Evolutionary conservation across 306 rosid genomes (phyloP).

Genomic region (Dalbergia cochinchinensis): DNA sequence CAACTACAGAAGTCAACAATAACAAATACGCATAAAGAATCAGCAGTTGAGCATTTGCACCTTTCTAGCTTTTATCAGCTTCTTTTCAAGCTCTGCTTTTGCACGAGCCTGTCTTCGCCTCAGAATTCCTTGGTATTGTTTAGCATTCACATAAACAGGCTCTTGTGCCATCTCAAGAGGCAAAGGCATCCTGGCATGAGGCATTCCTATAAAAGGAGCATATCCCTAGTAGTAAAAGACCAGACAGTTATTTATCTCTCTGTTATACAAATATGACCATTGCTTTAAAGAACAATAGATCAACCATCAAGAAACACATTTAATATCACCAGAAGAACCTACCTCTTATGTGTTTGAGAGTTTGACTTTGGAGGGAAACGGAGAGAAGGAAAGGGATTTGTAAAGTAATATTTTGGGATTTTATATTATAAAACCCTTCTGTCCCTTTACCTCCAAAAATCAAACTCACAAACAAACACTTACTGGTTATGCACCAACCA

Average conservation of each 20-base stretch:
- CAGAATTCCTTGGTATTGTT: slow-evolving; percentile 95
- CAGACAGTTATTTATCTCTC: slow-evolving; percentile 33
- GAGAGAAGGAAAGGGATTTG: no score
- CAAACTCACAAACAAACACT: no score
- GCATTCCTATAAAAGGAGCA: slow-evolving; percentile 88
- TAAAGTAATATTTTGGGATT: no score
- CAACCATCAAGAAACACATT: background rate
- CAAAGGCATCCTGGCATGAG: slow-evolving; percentile 95
- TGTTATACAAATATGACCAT: slow-evolving; percentile 19
- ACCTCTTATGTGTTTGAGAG: no score
- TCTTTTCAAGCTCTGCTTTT: slow-evolving; percentile 93
- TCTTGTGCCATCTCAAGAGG: slow-evolving; percentile 98
- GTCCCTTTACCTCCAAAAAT: no score
- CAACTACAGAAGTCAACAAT: slow-evolving; percentile 3
- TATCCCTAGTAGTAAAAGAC: slow-evolving; percentile 66
- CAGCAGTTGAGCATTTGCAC: slow-evolving; percentile 50
- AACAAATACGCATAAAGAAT: background rate
- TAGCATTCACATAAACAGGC: slow-evolving; percentile 98
- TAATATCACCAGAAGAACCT: slow-evolving; percentile 21
- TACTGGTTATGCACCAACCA: no score
- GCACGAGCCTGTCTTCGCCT: slow-evolving; percentile 98
- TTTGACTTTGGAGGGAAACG: no score
- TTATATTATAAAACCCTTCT: no score
- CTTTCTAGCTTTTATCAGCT: slow-evolving; percentile 91
- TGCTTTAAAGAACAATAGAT: slow-evolving; percentile 12